Evolutionary conservation across 192 early-diverging fungal species (phyloP), one percentile per base, ranked within the genome.

Genomic region (Rhizoclosmatium sp.): DNA sequence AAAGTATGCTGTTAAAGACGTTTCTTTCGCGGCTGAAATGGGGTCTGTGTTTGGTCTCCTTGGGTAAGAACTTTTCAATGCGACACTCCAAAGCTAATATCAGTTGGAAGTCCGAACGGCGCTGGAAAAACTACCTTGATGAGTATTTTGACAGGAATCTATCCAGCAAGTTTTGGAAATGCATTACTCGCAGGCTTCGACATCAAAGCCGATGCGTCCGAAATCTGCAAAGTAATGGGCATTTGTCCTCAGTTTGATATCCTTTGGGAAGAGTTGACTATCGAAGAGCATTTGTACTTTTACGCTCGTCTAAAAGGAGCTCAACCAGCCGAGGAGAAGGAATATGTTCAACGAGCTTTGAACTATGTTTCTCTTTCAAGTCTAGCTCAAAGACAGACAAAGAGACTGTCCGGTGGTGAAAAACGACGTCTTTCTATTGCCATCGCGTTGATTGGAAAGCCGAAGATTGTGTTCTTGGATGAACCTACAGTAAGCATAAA

Each of bases 211-310:
- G 70, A 93, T 39, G 87, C 83, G 54, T 77, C 78, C 41, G 81
- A 90, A 56, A 91, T 94, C 2, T 93, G 92, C 75, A 75, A 83
- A n/a, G 85, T 83, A 59, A 93, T 93, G 69, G 93, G 93, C 44
- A 88, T 94, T 23, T 95, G 93, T 69, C 93, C 93, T 40, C 93
- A 95, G 73, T 86, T 87, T 69, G 92, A 93, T 75, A 90, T 93
- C 78, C 80, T 94, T 2, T 94, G 93, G 93, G 91, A 91, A 31
- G 93, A 94, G 47, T 80, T 91, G 82, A 93, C 91, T n/a, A 88
- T 91, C 3, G 84, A 81, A 5, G 93, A 94, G 80, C 92, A 94
- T 79, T 76, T 93, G 19, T 87, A 89, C 45, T 94, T 93, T 70
- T 94, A 94, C 74, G 92, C 92, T 42, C 86, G 92, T 12, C 74